Evolutionary conservation across 129 eudicot genomes (phyloP).

Genomic region (Calendula officinalis): DNA sequence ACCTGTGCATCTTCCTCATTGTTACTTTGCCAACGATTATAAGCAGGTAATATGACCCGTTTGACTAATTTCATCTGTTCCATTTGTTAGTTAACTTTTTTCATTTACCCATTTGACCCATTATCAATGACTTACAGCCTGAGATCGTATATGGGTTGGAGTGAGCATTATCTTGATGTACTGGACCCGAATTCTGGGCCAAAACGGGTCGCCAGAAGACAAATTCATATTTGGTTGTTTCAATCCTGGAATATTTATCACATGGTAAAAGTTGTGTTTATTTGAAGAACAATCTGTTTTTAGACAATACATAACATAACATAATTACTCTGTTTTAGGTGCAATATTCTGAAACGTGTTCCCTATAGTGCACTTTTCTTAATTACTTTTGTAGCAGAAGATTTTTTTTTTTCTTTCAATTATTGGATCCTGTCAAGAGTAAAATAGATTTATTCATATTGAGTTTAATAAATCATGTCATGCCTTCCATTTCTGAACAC

Average conservation of each 20-base stretch:
- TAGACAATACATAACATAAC: too few relatives aligned
- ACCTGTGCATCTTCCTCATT: constrained; percentile 93
- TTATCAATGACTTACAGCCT: too few relatives aligned
- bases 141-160: too few relatives aligned
- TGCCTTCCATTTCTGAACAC: too few relatives aligned
- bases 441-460: too few relatives aligned
- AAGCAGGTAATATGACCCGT: too few relatives aligned
- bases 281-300: neutral
- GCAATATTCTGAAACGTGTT: constrained; percentile 92
- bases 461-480: too few relatives aligned
- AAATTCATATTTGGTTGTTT: constrained; percentile 92
- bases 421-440: too few relatives aligned
- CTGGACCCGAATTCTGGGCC: constrained; percentile 64
- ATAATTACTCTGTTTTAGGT: constrained; percentile 48
- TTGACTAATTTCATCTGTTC: too few relatives aligned
- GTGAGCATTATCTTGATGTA: constrained; percentile 82
- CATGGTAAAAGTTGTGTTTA: constrained; percentile 52
- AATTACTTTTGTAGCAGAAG: constrained; percentile 87
- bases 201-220: constrained; percentile 87
- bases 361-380: constrained; percentile 96
- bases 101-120: too few relatives aligned
- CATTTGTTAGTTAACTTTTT: too few relatives aligned
- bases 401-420: too few relatives aligned
- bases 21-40: constrained; percentile 95
- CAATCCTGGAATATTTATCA: constrained; percentile 82